Percentiles rank a stretch among this genome's conserved stretches.
Evolutionary conservation across 1,139 yeast species (phyloP).

Genomic region (Blastobotrys aristatus): DNA sequence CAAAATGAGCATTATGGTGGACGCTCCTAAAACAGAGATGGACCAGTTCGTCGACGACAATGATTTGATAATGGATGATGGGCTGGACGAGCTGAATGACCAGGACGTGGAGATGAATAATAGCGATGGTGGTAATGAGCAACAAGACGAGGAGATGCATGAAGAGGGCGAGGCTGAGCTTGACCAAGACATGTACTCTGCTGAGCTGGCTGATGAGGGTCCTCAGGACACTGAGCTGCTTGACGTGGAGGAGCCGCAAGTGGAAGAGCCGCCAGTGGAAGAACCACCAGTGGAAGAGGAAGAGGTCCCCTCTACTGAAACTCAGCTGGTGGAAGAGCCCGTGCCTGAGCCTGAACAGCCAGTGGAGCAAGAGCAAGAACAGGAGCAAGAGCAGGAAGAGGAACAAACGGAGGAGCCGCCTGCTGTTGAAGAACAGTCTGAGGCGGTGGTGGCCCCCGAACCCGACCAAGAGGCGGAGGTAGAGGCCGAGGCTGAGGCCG

Average conservation of each 20-base stretch:
- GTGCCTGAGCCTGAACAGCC: neutral
- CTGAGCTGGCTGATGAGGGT: neutral
- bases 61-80: constrained; percentile 1
- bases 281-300: constrained; percentile 4
- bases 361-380: constrained; percentile 1
- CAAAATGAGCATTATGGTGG: constrained; percentile 1
- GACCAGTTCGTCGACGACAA: constrained; percentile 9
- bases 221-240: neutral
- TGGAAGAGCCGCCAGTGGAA: neutral
- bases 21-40: neutral
- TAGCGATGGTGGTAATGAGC: neutral
- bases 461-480: constrained; percentile 5
- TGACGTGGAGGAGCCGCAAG: constrained; percentile 1
- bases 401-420: constrained; percentile 1
- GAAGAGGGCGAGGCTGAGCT: neutral
- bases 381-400: constrained; percentile 7
- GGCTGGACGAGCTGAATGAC: neutral
- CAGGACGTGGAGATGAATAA: constrained; percentile 9
- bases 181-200: constrained; percentile 1
- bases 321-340: constrained; percentile 3
- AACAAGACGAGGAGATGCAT: constrained; percentile 7
- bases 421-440: neutral
- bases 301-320: no score
- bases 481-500: neutral
- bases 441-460: constrained; percentile 4